phyloP scores from a whole-genome alignment of 1,284 basidiomycete species.

The Pseudozyma pruni region DNA sequence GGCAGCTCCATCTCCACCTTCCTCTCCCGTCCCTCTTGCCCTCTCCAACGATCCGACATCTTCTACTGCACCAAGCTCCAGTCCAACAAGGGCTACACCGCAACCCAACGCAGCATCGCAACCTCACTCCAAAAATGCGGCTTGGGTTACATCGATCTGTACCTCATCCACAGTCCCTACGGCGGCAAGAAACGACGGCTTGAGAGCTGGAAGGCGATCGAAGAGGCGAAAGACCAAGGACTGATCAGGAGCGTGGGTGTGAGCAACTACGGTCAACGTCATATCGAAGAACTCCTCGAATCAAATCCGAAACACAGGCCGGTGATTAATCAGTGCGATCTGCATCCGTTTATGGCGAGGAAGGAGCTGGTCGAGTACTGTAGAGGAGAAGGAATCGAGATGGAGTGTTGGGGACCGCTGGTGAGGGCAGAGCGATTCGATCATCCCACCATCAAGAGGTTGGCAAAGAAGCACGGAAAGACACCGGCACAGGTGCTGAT shows the following conservation, averaged over 20 bases:
- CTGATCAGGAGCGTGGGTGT: conserved; percentile 48
- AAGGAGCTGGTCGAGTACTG: conserved; percentile 31
- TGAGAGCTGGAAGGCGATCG: conserved; percentile 54
- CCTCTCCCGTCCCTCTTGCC: conserved; percentile 10
- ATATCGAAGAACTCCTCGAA: conserved; percentile 40
- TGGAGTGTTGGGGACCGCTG: conserved; percentile 39
- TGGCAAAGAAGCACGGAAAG: conserved; percentile 24
- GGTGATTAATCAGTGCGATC: conserved; percentile 42
- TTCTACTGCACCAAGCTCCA: conserved; percentile 33
- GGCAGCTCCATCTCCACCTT: conserved; percentile 15
- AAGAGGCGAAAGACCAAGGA: conserved; percentile 44
- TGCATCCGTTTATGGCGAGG: conserved; percentile 36
- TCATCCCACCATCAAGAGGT: conserved; percentile 15
- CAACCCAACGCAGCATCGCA: conserved; percentile 32
- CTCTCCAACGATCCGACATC: conserved; percentile 15
- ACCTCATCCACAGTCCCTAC: conserved; percentile 62
- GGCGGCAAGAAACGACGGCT: conserved; percentile 51
- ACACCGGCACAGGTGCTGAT: conserved; percentile 30
- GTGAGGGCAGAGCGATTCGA: conserved; percentile 29
- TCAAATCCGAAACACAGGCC: conserved; percentile 19
- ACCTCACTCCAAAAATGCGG: conserved; percentile 30
- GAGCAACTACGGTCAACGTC: conserved; percentile 46
- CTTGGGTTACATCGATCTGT: conserved; percentile 58
- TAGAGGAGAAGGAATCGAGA: conserved; percentile 4
- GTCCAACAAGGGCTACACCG: conserved; percentile 38